Evolutionary conservation across 2,329 filamentous ascomycete genomes (phyloP).

Genomic region (Fusarium brevicatenulatum): DNA sequence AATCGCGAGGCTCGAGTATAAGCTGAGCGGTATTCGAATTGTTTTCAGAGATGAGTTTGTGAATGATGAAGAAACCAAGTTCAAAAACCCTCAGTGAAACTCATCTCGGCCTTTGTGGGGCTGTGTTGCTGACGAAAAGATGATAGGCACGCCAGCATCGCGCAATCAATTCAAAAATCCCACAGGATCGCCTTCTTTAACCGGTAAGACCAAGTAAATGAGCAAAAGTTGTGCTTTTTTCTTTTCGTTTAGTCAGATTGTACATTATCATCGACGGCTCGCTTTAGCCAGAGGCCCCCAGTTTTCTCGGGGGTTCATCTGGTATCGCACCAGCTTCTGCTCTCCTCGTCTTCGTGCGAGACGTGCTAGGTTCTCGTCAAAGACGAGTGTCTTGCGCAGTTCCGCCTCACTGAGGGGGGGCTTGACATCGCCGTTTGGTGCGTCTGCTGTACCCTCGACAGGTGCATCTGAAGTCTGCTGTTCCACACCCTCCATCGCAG

Average conservation of each 20-base stretch:
- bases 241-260: neutral
- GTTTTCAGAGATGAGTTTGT: neutral
- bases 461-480: constrained; percentile 13
- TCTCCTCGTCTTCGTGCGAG: constrained; percentile 74
- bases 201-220: neutral
- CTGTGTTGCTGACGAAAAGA: constrained; percentile 30
- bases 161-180: constrained; percentile 13
- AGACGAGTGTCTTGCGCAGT: constrained; percentile 70
- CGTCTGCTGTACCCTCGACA: constrained; percentile 7
- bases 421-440: constrained; percentile 35
- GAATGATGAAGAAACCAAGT: constrained; percentile 17
- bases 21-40: neutral
- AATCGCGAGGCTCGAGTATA: neutral
- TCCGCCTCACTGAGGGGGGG: constrained; percentile 45
- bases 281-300: constrained; percentile 86
- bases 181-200: constrained; percentile 13
- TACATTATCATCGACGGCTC: constrained; percentile 52
- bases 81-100: constrained; percentile 14
- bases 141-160: constrained; percentile 16
- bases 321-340: constrained; percentile 84
- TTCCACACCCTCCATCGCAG: constrained; percentile 55
- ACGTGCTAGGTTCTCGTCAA: constrained; percentile 80
- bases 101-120: constrained; percentile 33
- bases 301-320: constrained; percentile 88
- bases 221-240: neutral